Conservation (phyloP, 805 yeast species). For the Yamadazyma scolyti region DNA sequence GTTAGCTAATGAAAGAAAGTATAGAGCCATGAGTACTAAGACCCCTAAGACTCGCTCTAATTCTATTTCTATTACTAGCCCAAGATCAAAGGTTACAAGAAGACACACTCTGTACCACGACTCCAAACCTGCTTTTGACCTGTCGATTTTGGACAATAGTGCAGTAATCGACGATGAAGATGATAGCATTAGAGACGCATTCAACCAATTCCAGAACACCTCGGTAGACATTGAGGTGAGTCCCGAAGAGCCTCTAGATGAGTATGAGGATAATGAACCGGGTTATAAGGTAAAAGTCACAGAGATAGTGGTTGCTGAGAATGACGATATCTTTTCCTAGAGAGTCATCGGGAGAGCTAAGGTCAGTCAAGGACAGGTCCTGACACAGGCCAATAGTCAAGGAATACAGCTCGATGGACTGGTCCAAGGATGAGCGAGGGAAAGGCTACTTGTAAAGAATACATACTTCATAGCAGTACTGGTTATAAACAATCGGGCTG, state of each 20-base stretch:
- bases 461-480: no score
- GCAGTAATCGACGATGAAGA: conserved; percentile 15
- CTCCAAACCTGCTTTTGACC: conserved; percentile 4
- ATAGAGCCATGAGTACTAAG: conserved; percentile 19
- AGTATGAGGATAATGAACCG: conserved; percentile 12
- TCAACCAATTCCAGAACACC: conserved; percentile 9
- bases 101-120: conserved; percentile 10
- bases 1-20: conserved; percentile 29
- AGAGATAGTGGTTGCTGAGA: conserved; percentile 35
- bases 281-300: conserved; percentile 38
- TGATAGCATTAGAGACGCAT: conserved; percentile 7
- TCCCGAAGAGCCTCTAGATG: conserved; percentile 11
- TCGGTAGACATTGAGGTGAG: conserved; percentile 9
- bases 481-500: no score
- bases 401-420: no score
- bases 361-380: no score
- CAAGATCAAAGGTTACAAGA: background rate
- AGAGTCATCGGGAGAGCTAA: no score
- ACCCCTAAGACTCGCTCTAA: conserved; percentile 11
- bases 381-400: no score
- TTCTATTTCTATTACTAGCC: background rate
- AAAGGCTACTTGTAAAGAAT: no score
- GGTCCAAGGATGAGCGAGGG: no score
- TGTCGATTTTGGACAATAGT: conserved; percentile 9
- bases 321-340: conserved; percentile 16